These are phyloP conservation scores for Cucurbita pepo DNA, from an alignment of 306 rosid genomes.

Conservation along the genomic window DNA sequence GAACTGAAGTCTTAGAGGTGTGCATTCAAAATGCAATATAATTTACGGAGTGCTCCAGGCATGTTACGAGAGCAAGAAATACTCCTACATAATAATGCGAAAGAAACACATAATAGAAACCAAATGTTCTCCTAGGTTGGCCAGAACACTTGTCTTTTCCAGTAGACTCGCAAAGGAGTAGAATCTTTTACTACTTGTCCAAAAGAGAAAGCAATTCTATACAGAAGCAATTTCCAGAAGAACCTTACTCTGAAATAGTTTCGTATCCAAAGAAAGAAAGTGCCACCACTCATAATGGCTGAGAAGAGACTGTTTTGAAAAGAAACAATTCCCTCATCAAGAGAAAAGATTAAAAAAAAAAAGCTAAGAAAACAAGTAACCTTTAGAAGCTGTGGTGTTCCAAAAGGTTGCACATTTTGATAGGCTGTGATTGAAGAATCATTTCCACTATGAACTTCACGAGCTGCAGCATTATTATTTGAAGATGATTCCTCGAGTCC, in stretches of 20 bases:
- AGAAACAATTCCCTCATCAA: not conserved
- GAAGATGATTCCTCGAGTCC: slow-evolving; percentile 39
- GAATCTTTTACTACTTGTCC: not conserved
- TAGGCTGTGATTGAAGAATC: slow-evolving; percentile 27
- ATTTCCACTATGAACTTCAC: slow-evolving; percentile 22
- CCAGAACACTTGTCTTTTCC: not conserved
- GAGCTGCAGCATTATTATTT: slow-evolving; percentile 25
- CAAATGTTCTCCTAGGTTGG: not conserved
- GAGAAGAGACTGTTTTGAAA: not conserved
- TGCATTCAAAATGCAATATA: not conserved
- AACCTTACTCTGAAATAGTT: not conserved
- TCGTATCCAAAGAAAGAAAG: not conserved
- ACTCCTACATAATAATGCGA: not conserved
- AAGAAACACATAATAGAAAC: not conserved
- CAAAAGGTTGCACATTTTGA: slow-evolving; percentile 39
- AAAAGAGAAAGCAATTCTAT: not conserved
- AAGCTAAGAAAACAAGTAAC: slow-evolving; percentile 18
- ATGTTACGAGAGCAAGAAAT: not conserved
- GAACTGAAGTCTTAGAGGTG: not conserved
- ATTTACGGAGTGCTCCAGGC: not conserved
- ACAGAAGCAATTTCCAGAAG: not conserved
- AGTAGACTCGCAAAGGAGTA: not conserved
- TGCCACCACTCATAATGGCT: not conserved
- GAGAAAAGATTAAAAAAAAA: not conserved
- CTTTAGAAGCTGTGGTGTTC: slow-evolving; percentile 36